A percentile compares a stretch with the other conserved stretches of the same genome.
These are phyloP conservation scores for Clarireedia hainanense DNA, from an alignment of 2,329 filamentous ascomycete species.

Conservation along the genomic window DNA sequence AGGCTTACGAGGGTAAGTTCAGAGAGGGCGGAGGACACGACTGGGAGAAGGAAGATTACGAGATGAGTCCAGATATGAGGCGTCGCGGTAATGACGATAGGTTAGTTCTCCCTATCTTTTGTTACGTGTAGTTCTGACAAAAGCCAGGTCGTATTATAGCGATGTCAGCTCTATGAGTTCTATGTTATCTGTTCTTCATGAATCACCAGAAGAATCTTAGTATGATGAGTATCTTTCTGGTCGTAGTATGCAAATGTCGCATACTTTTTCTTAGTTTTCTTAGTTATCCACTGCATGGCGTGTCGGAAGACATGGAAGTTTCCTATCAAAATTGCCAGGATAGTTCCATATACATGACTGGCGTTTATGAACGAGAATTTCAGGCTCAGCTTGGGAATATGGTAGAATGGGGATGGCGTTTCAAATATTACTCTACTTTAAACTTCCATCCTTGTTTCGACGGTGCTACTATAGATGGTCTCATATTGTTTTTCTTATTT, in stretches of 20 bases:
- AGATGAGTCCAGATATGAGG: neutral
- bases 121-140: neutral
- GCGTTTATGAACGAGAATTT: neutral
- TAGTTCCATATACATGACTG: neutral
- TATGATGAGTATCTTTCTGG: neutral
- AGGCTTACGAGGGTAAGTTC: neutral
- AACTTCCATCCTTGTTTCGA: no score
- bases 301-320: no score
- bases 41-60: neutral
- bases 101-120: neutral
- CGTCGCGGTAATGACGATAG: neutral
- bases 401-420: neutral
- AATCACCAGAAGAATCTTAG: conserved; percentile 1
- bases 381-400: no score
- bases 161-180: conserved; percentile 2
- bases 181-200: conserved; percentile 5
- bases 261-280: no score
- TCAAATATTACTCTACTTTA: neutral
- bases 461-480: no score
- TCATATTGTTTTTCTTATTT: no score
- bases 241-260: neutral
- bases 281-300: no score
- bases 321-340: neutral
- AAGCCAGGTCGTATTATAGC: neutral
- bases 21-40: neutral